These are phyloP conservation scores for Candida arabinofermentans DNA, from an alignment of 805 yeast genomes.

Conservation along the genomic window DNA sequence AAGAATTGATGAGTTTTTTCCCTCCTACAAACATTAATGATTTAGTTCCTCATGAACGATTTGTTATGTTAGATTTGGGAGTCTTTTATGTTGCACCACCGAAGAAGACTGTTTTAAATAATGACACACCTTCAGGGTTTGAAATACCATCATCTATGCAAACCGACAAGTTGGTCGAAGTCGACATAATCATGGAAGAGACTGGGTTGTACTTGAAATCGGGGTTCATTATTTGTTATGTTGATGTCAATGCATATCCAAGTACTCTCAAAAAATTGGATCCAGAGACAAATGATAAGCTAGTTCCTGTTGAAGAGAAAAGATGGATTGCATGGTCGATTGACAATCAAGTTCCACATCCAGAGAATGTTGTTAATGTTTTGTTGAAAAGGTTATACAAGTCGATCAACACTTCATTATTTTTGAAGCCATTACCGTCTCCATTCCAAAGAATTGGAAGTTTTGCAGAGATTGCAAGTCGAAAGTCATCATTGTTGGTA, in stretches of 20 bases:
- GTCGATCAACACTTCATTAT: conserved; percentile 34
- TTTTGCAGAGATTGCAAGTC: conserved; percentile 20
- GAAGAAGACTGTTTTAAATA: conserved; percentile 1
- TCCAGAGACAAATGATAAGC: conserved; percentile 2
- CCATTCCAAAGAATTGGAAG: conserved; percentile 27
- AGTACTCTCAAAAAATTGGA: conserved; percentile 4
- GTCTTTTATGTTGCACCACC: conserved; percentile 33
- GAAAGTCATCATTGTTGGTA: conserved; percentile 5
- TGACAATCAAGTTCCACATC: conserved; percentile 29
- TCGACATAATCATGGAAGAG: conserved; percentile 51
- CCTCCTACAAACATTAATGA: conserved; percentile 58
- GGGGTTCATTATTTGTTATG: conserved; percentile 40
- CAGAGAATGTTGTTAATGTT: conserved; percentile 38
- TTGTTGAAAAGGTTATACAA: conserved; percentile 45
- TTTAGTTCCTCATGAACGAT: conserved; percentile 48
- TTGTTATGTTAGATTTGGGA: conserved; percentile 49
- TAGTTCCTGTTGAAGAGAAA: conserved; percentile 7
- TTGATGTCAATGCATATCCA: conserved; percentile 32
- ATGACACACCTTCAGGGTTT: background rate
- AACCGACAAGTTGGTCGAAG: conserved; percentile 31
- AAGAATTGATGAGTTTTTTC: conserved; percentile 38
- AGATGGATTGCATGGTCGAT: conserved; percentile 32
- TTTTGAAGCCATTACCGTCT: conserved; percentile 15
- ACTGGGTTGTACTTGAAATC: conserved; percentile 50
- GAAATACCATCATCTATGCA: background rate